These are phyloP conservation scores for Aphelidium insulamus DNA, from an alignment of 371 early-diverging fungal species.

Conservation along the genomic window DNA sequence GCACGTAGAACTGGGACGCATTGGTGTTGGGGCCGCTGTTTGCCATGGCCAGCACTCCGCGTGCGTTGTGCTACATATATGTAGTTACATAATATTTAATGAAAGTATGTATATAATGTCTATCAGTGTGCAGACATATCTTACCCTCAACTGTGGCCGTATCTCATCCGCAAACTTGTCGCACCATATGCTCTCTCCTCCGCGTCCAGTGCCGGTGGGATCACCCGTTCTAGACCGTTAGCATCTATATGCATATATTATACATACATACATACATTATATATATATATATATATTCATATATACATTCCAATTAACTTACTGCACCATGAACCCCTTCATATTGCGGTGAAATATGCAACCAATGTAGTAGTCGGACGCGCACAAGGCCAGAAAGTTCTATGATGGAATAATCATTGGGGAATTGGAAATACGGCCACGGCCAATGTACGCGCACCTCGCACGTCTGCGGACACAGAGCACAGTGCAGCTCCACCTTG, in stretches of 20 bases:
- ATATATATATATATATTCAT: background rate
- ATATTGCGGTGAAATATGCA: constrained; percentile 62
- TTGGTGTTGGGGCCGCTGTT: constrained; percentile 79
- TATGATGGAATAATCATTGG: constrained; percentile 11
- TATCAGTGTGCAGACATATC: background rate
- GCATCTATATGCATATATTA: background rate
- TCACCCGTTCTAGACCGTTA: constrained; percentile 43
- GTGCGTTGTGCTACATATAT: constrained; percentile 42
- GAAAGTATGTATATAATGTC: background rate
- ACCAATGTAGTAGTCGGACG: constrained; percentile 74
- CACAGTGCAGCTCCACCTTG: too few species aligned
- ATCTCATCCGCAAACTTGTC: constrained; percentile 72
- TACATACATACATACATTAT: constrained; percentile 1
- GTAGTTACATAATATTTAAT: background rate
- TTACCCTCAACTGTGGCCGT: constrained; percentile 48
- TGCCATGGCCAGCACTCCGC: constrained; percentile 82
- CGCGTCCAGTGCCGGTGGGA: constrained; percentile 69
- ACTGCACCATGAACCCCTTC: constrained; percentile 73
- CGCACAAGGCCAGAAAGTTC: constrained; percentile 89
- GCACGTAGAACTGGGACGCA: constrained; percentile 83
- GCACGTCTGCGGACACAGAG: too few species aligned
- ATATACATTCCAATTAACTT: constrained; percentile 5
- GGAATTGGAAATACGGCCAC: too few species aligned
- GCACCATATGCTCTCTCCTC: constrained; percentile 72
- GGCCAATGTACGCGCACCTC: too few species aligned